phyloP scores from a whole-genome alignment of 371 early-diverging fungal species.

The Polyrhizophydium stewartii region DNA sequence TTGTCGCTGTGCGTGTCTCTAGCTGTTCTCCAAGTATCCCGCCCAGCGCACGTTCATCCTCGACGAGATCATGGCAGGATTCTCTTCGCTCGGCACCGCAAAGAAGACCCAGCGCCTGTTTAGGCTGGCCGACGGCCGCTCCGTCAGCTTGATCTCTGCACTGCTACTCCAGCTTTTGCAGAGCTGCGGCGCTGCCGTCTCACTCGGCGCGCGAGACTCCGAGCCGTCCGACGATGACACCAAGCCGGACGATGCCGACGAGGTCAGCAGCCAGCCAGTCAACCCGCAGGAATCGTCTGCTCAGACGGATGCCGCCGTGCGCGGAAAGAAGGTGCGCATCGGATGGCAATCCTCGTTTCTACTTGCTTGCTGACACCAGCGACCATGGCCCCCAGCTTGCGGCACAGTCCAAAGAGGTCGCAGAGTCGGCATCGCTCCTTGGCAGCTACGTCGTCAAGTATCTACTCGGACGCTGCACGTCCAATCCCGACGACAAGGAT shows the following conservation, averaged over 20 bases:
- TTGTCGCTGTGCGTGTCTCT: neutral
- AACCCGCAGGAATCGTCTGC: too few species aligned
- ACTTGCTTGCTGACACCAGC: too few species aligned
- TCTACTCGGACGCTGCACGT: slow-evolving; percentile 6
- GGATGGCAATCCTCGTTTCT: too few species aligned
- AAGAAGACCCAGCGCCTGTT: slow-evolving; percentile 2
- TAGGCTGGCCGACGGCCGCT: slow-evolving; percentile 46
- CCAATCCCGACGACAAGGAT: neutral
- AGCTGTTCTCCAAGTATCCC: slow-evolving; percentile 52
- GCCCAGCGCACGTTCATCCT: slow-evolving; percentile 74
- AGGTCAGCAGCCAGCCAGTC: too few species aligned
- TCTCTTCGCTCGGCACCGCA: slow-evolving; percentile 42
- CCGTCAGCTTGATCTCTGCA: slow-evolving; percentile 72
- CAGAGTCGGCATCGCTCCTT: slow-evolving; percentile 1
- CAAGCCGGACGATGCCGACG: too few species aligned
- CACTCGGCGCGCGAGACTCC: neutral
- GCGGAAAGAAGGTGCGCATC: too few species aligned
- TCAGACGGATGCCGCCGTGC: too few species aligned
- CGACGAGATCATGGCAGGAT: slow-evolving; percentile 73
- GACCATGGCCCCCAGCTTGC: too few species aligned
- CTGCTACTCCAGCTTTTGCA: slow-evolving; percentile 80
- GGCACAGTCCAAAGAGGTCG: too few species aligned
- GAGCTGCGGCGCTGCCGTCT: slow-evolving; percentile 39
- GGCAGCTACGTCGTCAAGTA: slow-evolving; percentile 13
- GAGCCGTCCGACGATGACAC: too few species aligned